Base-by-base conservation (phyloP, 257 asterid genomes). In the Solanum virginianum region DNA sequence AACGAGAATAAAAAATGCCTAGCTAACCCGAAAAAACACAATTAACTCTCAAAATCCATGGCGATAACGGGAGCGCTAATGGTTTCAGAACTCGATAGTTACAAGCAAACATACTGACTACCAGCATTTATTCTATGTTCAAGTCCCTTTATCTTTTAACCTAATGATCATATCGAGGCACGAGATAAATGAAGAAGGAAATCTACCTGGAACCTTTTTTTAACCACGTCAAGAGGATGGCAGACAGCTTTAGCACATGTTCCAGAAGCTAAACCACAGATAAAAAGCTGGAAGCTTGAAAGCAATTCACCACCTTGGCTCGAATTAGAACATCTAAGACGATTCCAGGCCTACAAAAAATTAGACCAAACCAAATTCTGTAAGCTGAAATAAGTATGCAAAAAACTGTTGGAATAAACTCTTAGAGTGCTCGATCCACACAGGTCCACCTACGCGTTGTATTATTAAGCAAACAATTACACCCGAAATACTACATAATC, bases 221-320 rank as follows among this genome's bases (percentile, higher is more conserved):
- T 97, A 71, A 97, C 95, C 80, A 97, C 98, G 83, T 97, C 99
- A 72, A 97, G 98, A 24, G 99, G 99, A 89, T 97, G 99, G 49
- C 99, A 97, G 32, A 90, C 96, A 55, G 92, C 95, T 88, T 97
- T 97, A 59, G 98, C 98, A 83, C 92, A 90, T 7, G 93, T 88
- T 82, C 99, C 98, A 82, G 98, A 95, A 84, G 94, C 99, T 85
- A 95, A 88, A 54, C 99, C 99, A 32, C 97, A 94, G n/a, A 89
- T 70, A 75, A 92, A 94, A 79, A 95, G 97, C 92, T 95, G 98
- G 89, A 95, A 87, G 91, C 97, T 93, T 60, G 99, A 93, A 86
- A 90, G 74, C 54, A 88, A 39, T 29, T 88, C 90, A 56, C 86
- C 91, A 8, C 70, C 55, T 82, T 86, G 86, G 82, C 55, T 77